A percentile compares a stretch with the other conserved stretches of the same genome.
Conservation (phyloP, 2,329 filamentous ascomycete species). For the Thielaviopsis euricoi region DNA sequence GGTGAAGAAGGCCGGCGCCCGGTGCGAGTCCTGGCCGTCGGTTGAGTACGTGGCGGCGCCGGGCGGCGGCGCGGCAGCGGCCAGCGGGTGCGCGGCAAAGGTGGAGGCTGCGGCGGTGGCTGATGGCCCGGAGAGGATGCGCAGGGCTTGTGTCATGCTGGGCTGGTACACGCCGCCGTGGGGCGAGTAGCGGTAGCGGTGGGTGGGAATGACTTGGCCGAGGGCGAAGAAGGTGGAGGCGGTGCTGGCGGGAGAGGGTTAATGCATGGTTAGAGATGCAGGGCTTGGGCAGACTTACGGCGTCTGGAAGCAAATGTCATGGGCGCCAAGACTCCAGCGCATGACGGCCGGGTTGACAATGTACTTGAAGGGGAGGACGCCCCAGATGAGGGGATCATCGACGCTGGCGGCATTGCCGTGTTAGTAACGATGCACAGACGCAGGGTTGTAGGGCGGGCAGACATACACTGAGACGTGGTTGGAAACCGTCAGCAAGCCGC, state of each 20-base stretch:
- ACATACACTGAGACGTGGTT: constrained; percentile 27
- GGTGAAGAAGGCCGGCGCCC: constrained; percentile 54
- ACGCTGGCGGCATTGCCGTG: constrained; percentile 36
- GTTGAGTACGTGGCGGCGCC: constrained; percentile 42
- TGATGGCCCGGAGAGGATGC: constrained; percentile 45
- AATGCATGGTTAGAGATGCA: neutral
- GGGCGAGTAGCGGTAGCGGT: constrained; percentile 61
- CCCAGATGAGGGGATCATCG: constrained; percentile 92
- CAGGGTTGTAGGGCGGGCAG: neutral
- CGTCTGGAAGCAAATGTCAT: constrained; percentile 89
- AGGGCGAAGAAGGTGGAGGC: constrained; percentile 67
- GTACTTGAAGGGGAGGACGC: constrained; percentile 62
- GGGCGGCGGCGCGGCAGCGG: constrained; percentile 30
- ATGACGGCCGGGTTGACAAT: constrained; percentile 56
- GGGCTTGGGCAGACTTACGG: constrained; percentile 33
- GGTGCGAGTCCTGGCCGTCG: constrained; percentile 46
- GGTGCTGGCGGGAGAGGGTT: no score
- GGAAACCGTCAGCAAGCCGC: constrained; percentile 62
- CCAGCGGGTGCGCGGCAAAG: constrained; percentile 12
- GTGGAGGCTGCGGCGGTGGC: neutral
- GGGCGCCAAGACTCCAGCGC: constrained; percentile 79
- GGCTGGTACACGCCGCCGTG: constrained; percentile 81
- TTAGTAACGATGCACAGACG: neutral
- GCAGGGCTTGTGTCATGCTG: constrained; percentile 70
- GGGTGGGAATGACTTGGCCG: constrained; percentile 81